Conservation (phyloP, 2,329 filamentous ascomycete genomes). For the Emericellopsis atlantica region DNA sequence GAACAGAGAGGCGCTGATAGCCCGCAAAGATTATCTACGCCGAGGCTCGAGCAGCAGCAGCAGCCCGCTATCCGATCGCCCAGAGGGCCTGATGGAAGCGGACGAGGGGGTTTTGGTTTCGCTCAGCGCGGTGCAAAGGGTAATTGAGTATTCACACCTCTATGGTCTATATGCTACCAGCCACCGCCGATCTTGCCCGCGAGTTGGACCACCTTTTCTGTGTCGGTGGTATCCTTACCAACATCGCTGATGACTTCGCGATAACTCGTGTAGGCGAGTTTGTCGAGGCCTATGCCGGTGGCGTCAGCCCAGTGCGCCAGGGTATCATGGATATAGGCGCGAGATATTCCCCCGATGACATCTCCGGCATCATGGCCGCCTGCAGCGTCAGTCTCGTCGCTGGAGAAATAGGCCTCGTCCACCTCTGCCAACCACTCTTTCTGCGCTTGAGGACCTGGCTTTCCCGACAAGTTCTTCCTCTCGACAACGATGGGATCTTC, state of each 20-base stretch:
- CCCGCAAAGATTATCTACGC: conserved; percentile 23
- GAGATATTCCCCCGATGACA: conserved; percentile 53
- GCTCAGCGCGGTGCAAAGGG: conserved; percentile 42
- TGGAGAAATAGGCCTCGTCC: conserved; percentile 82
- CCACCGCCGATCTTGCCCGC: conserved; percentile 87
- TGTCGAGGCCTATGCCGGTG: conserved; percentile 59
- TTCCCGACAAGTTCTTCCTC: conserved; percentile 32
- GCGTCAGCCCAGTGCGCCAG: conserved; percentile 64
- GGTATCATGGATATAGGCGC: conserved; percentile 50
- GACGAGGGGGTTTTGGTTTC: conserved; percentile 69
- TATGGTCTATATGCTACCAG: conserved; percentile 48
- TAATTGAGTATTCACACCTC: conserved; percentile 14
- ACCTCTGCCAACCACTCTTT: conserved; percentile 74
- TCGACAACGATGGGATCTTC: conserved; percentile 57
- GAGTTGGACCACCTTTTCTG: conserved; percentile 75
- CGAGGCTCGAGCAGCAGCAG: conserved; percentile 47
- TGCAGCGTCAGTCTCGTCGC: conserved; percentile 35
- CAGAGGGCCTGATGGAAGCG: conserved; percentile 64
- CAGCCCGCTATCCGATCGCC: conserved; percentile 61
- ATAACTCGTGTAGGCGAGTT: conserved; percentile 74
- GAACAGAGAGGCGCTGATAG: conserved; percentile 26
- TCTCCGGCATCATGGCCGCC: conserved; percentile 17
- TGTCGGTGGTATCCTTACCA: conserved; percentile 63
- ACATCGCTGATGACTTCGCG: conserved; percentile 91
- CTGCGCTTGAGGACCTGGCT: conserved; percentile 65